Base-by-base conservation (phyloP, 164 flowering plant genomes). In the Euptelea pleiosperma region DNA sequence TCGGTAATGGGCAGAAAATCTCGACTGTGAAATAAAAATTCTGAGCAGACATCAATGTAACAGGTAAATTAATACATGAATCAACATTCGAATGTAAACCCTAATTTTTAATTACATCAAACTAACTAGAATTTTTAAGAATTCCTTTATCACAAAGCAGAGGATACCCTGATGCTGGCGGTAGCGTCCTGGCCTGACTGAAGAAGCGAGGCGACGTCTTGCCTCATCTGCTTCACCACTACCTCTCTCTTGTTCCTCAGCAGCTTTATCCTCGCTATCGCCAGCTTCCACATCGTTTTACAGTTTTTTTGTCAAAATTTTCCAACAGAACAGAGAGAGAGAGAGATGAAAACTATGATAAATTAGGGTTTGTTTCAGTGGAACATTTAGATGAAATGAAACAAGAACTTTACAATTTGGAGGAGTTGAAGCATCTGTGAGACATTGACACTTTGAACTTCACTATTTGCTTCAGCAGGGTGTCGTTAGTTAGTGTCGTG, bases 261-360 rank as follows among this genome's bases (percentile, higher is more conserved):
- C n/a, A 93, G 80, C 82, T 93, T 93, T 25, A 93, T 86, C 80
- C 97, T 82, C 37, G 96, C 93, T 58, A 78, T 81, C 21, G 91
- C 80, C 86, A 93, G 79, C 70, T 84, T 88, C 64, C 93, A 87
- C 77, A 78, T 80, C 10, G 96, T 87, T 65, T 93, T 93, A 73
- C 98, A 86, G 70, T 43, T 45, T 1, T n/a, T n/a, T n/a, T n/a
- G 44, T n/a, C n/a, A n/a, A n/a, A n/a, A n/a, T n/a, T 39, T 41
- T 15, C 18, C 1, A 9, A 6, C 4, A 18, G 43, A 60, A 8
- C 14, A 53, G 3, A n/a, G n/a, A n/a, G n/a, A n/a, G n/a, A n/a
- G n/a, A n/a, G n/a, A n/a, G n/a, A n/a, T n/a, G 24, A 22, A 45
- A 61, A 33, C 28, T 46, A 8, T n/a, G n/a, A n/a, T n/a, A 16